Evolutionary conservation across 1,284 basidiomycete genomes (phyloP).

Genomic region (Ustilago nuda): DNA sequence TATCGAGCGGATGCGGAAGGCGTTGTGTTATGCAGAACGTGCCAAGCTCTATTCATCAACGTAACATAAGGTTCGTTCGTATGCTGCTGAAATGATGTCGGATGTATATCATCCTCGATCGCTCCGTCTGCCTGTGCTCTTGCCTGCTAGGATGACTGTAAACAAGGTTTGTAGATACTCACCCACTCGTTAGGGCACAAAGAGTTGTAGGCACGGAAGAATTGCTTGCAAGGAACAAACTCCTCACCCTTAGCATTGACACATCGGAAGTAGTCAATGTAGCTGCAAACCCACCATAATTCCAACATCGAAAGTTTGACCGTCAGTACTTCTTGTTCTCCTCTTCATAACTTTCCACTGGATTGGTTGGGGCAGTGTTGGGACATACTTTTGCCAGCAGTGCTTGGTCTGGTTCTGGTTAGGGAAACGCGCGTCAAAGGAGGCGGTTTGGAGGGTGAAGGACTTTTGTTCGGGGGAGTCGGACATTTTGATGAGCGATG

Average conservation of each 20-base stretch:
- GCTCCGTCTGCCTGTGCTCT: neutral
- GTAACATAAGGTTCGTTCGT: neutral
- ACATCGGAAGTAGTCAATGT: slow-evolving; percentile 91
- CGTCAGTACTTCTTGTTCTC: slow-evolving; percentile 3
- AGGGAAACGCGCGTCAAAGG: slow-evolving; percentile 68
- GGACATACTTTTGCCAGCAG: slow-evolving; percentile 68
- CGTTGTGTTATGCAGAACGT: too few species aligned
- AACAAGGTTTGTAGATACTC: slow-evolving; percentile 30
- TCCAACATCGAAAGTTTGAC: neutral
- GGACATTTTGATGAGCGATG: slow-evolving; percentile 35
- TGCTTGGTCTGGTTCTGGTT: slow-evolving; percentile 70
- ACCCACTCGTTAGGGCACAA: slow-evolving; percentile 82
- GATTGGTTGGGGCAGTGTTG: neutral
- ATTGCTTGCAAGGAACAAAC: slow-evolving; percentile 97
- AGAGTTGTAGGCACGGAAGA: slow-evolving; percentile 94
- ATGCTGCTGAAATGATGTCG: neutral
- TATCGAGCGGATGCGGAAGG: too few species aligned
- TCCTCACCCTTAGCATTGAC: slow-evolving; percentile 97
- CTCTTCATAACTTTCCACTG: neutral
- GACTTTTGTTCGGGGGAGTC: slow-evolving; percentile 54
- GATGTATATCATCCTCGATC: neutral
- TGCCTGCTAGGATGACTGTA: neutral
- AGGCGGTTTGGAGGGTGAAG: slow-evolving; percentile 66
- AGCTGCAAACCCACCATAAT: slow-evolving; percentile 37
- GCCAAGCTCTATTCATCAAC: too few species aligned